A percentile compares a stretch with the other conserved stretches of the same genome.
These are phyloP conservation scores for Fusarium multiceps DNA, from an alignment of 2,329 filamentous ascomycete genomes.

Conservation along the genomic window DNA sequence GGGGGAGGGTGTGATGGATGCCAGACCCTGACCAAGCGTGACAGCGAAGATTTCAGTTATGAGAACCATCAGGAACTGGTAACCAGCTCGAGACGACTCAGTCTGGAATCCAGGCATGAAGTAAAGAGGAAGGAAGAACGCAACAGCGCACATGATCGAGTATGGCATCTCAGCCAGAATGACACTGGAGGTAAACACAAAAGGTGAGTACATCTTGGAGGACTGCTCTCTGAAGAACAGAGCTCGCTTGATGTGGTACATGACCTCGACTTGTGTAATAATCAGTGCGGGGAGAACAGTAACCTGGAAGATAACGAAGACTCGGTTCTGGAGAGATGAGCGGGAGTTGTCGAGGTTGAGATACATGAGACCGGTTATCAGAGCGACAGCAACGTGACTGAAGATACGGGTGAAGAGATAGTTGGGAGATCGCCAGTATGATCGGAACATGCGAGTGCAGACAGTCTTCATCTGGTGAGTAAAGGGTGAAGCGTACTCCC, in stretches of 20 bases:
- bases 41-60: slow-evolving; percentile 88
- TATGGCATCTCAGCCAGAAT: slow-evolving; percentile 89
- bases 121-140: slow-evolving; percentile 86
- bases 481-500: slow-evolving; percentile 85
- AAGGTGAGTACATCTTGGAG: slow-evolving; percentile 85
- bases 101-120: slow-evolving; percentile 81
- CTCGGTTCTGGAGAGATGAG: slow-evolving; percentile 81
- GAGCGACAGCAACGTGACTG: slow-evolving; percentile 81
- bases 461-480: slow-evolving; percentile 83
- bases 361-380: slow-evolving; percentile 84
- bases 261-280: slow-evolving; percentile 81
- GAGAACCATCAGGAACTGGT: slow-evolving; percentile 87
- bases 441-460: slow-evolving; percentile 75
- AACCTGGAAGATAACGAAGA: slow-evolving; percentile 92
- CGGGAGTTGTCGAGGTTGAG: slow-evolving; percentile 81
- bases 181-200: slow-evolving; percentile 81
- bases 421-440: slow-evolving; percentile 88
- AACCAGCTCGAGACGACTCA: slow-evolving; percentile 75
- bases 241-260: slow-evolving; percentile 82
- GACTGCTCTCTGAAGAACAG: slow-evolving; percentile 89
- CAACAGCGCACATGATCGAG: slow-evolving; percentile 80
- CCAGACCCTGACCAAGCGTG: slow-evolving; percentile 80
- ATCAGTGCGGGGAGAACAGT: slow-evolving; percentile 86
- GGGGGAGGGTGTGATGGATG: slow-evolving; percentile 79
- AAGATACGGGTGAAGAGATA: slow-evolving; percentile 91